Evolutionary conservation across 805 yeast genomes (phyloP).

Genomic region (Candida gorgasii): DNA sequence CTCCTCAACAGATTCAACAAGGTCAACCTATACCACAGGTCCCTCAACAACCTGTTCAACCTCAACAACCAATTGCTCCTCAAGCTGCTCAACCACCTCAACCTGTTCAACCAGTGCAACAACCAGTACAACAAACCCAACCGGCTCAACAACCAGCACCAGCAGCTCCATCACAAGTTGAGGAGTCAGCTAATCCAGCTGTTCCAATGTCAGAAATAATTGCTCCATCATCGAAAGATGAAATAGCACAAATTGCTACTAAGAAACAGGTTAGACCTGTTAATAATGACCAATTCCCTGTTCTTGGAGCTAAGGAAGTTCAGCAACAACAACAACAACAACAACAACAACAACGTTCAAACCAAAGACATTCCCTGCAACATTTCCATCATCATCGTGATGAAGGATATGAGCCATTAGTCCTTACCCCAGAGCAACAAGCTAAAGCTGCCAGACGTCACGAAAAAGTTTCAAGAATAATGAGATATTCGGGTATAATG

Average conservation of each 20-base stretch:
- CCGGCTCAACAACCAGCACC: conserved; percentile 5
- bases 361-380: conserved; percentile 14
- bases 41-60: conserved; percentile 14
- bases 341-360: too few species aligned
- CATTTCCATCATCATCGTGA: conserved; percentile 16
- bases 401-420: conserved; percentile 28
- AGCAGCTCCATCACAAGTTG: not conserved
- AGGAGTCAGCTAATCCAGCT: too few species aligned
- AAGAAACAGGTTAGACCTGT: conserved; percentile 17
- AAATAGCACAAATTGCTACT: conserved; percentile 11
- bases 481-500: conserved; percentile 90
- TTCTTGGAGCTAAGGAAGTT: conserved; percentile 50
- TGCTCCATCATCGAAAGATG: conserved; percentile 12
- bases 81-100: conserved; percentile 7
- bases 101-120: conserved; percentile 2
- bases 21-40: conserved; percentile 11
- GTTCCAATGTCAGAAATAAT: conserved; percentile 15
- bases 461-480: conserved; percentile 71
- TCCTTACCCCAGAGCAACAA: conserved; percentile 70
- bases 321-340: too few species aligned
- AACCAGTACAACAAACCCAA: conserved; percentile 4
- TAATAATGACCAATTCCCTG: conserved; percentile 54
- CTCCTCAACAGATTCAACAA: conserved; percentile 11
- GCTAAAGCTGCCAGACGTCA: conserved; percentile 66
- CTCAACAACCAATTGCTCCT: conserved; percentile 1